A percentile compares a stretch with the other conserved stretches of the same genome.
Conservation (phyloP, 352 stramenopile species). For the Globisporangium alternatum region DNA sequence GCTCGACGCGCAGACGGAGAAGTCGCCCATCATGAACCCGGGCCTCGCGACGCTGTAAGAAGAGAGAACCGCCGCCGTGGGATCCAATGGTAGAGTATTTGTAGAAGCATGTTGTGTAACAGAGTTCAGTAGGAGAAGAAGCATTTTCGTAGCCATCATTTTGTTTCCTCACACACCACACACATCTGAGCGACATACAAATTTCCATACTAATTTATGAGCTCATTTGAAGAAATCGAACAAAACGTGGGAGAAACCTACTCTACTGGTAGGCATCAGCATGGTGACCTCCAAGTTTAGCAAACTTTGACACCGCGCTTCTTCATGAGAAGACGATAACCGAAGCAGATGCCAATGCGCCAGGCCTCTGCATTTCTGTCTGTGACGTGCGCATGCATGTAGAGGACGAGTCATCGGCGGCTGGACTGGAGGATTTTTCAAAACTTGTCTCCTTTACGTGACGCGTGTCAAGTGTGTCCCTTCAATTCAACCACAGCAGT, state of each 20-base stretch:
- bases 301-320: neutral
- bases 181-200: neutral
- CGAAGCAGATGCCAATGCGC: neutral
- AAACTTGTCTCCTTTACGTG: neutral
- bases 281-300: neutral
- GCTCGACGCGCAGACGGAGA: conserved; percentile 28
- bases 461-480: neutral
- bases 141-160: neutral
- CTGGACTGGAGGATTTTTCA: neutral
- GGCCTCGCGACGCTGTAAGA: conserved; percentile 21
- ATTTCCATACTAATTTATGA: neutral
- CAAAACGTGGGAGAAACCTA: too few relatives aligned
- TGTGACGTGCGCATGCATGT: neutral
- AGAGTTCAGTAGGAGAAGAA: neutral
- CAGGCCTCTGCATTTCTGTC: too few relatives aligned
- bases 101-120: neutral
- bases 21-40: conserved; percentile 22
- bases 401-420: neutral
- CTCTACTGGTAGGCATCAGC: too few relatives aligned
- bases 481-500: neutral
- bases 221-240: neutral
- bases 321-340: neutral
- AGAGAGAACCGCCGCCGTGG: neutral
- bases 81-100: neutral
- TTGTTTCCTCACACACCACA: neutral